Evolutionary conservation across 805 yeast species (phyloP).

Genomic region (Wickerhamiella vanderwaltii): DNA sequence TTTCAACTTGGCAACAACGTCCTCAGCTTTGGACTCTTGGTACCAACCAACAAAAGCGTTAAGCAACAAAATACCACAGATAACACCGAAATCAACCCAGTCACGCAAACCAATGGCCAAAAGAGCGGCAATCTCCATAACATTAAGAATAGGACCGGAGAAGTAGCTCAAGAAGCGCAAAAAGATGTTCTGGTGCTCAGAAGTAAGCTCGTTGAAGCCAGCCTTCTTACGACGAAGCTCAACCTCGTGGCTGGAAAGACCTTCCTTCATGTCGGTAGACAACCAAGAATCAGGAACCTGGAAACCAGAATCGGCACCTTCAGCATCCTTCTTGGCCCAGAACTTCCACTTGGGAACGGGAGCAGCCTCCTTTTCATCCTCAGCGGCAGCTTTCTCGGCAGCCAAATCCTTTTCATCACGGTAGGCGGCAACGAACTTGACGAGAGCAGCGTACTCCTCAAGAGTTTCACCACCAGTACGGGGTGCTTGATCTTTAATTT

Average conservation of each 20-base stretch:
- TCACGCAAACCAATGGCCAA: constrained; percentile 93
- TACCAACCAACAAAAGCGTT: constrained; percentile 93
- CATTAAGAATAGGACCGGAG: constrained; percentile 90
- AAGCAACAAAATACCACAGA: constrained; percentile 72
- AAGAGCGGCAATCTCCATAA: constrained; percentile 90
- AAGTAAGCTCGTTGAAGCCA: constrained; percentile 81
- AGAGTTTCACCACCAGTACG: constrained; percentile 32
- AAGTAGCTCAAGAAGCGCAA: constrained; percentile 76
- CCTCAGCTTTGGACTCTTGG: constrained; percentile 96
- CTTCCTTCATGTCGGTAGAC: constrained; percentile 65
- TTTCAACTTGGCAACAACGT: constrained; percentile 90
- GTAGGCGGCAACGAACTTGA: constrained; percentile 28
- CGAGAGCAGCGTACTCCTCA: constrained; percentile 29
- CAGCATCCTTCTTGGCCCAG: constrained; percentile 41
- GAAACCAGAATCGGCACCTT: constrained; percentile 20
- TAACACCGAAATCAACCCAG: constrained; percentile 98
- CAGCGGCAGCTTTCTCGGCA: constrained; percentile 40
- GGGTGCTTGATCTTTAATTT: constrained; percentile 22
- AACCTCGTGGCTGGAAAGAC: constrained; percentile 69
- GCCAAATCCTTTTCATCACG: constrained; percentile 34
- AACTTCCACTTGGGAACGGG: constrained; percentile 46
- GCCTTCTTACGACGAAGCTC: constrained; percentile 75
- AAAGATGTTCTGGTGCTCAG: constrained; percentile 69
- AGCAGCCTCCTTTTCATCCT: constrained; percentile 50
- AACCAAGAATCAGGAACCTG: constrained; percentile 68